Evolutionary conservation across 495 filamentous ascomycete species (phyloP).

Genomic region (Massariosphaeria phaeospora): DNA sequence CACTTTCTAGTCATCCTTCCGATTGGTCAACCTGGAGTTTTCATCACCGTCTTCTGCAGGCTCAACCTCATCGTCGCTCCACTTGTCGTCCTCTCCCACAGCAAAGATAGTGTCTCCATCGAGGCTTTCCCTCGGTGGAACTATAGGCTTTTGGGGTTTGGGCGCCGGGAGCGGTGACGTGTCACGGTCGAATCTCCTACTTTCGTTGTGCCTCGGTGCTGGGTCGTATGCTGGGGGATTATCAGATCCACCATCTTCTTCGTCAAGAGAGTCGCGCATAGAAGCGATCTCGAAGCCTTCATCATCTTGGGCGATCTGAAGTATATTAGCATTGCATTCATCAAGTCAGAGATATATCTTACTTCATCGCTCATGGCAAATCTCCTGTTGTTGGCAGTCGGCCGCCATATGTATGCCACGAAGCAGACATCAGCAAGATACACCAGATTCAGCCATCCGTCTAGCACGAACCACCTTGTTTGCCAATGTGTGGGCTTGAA

Average conservation of each 20-base stretch:
- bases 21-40: slow-evolving; percentile 57
- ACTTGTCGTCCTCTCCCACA: slow-evolving; percentile 75
- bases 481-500: slow-evolving; percentile 97
- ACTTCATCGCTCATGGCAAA: slow-evolving; percentile 99
- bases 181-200: slow-evolving; percentile 27
- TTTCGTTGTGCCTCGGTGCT: slow-evolving; percentile 7
- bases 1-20: slow-evolving; percentile 36
- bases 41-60: slow-evolving; percentile 51
- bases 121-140: slow-evolving; percentile 61
- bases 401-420: slow-evolving; percentile 95
- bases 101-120: slow-evolving; percentile 95
- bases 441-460: slow-evolving; percentile 96
- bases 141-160: slow-evolving; percentile 39
- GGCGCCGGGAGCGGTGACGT: slow-evolving; percentile 42
- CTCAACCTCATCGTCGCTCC: slow-evolving; percentile 63
- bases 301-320: slow-evolving; percentile 88
- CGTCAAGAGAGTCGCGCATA: slow-evolving; percentile 77
- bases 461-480: slow-evolving; percentile 92
- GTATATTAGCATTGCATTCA: slow-evolving; percentile 33
- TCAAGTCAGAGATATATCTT: slow-evolving; percentile 27
- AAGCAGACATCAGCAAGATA: slow-evolving; percentile 89
- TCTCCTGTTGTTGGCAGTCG: slow-evolving; percentile 90
- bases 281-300: slow-evolving; percentile 97
- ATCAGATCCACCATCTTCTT: slow-evolving; percentile 41
- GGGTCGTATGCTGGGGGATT: slow-evolving; percentile 30